Evolutionary conservation across 176 grass and related monocot genomes (phyloP).

Genomic region (Lolium perenne): DNA sequence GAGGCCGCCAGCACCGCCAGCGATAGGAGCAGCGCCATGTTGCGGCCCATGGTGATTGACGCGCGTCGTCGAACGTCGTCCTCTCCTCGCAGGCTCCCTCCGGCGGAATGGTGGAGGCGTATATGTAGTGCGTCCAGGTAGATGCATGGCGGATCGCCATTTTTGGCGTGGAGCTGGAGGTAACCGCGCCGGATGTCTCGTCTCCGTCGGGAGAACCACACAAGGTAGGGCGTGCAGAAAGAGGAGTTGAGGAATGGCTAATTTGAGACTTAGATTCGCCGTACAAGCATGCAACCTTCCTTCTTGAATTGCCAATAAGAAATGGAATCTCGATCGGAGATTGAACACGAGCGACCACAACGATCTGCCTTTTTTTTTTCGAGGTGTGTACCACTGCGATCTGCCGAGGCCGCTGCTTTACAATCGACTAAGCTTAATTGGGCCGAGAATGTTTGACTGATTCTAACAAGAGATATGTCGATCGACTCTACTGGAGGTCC

Average conservation of each 20-base stretch:
- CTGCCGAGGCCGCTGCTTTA: too few species aligned
- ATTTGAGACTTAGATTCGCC: not conserved
- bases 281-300: too few species aligned
- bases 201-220: not conserved
- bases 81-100: not conserved
- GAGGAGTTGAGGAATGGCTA: not conserved
- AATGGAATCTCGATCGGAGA: too few species aligned
- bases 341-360: too few species aligned
- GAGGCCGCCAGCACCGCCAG: not conserved
- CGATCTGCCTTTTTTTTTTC: too few species aligned
- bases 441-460: too few species aligned
- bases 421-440: too few species aligned
- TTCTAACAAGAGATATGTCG: too few species aligned
- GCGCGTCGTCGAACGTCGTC: not conserved
- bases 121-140: not conserved
- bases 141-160: constrained; percentile 17
- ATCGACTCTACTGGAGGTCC: too few species aligned
- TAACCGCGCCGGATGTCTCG: not conserved
- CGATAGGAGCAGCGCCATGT: not conserved
- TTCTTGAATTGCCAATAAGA: too few species aligned
- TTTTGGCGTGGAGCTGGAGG: constrained; percentile 8
- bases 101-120: not conserved
- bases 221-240: not conserved
- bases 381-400: too few species aligned
- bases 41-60: not conserved